A percentile compares a stretch with the other conserved stretches of the same genome.
Evolutionary conservation across 129 eudicot species (phyloP).

Genomic region (Escallonia rubra): DNA sequence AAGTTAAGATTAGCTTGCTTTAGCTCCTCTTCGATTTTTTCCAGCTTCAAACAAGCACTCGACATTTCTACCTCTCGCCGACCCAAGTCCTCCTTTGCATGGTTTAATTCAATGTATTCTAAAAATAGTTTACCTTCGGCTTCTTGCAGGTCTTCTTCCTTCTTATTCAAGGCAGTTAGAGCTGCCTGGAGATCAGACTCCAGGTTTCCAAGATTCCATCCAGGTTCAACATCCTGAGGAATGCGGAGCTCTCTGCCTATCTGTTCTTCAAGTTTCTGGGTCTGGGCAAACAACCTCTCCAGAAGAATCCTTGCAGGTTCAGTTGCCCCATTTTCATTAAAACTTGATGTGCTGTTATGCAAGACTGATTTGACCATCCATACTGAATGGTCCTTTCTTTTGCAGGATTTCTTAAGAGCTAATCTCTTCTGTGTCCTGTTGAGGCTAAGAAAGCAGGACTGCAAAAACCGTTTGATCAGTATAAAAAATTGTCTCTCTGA

Average conservation of each 20-base stretch:
- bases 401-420: constrained; percentile 12
- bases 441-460: constrained; percentile 42
- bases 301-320: constrained; percentile 81
- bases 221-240: constrained; percentile 47
- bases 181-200: constrained; percentile 82
- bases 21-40: constrained; percentile 72
- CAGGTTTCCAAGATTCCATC: constrained; percentile 44
- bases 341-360: constrained; percentile 43
- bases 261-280: constrained; percentile 75
- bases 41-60: constrained; percentile 46
- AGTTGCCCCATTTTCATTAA: constrained; percentile 43
- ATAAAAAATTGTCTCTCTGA: too few species aligned
- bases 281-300: constrained; percentile 63
- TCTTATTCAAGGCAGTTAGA: constrained; percentile 53
- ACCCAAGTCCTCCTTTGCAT: constrained; percentile 55
- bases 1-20: constrained; percentile 59
- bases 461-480: constrained; percentile 18
- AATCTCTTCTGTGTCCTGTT: constrained; percentile 27
- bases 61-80: constrained; percentile 44
- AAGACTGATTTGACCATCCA: constrained; percentile 56
- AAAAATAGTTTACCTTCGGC: constrained; percentile 48
- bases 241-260: constrained; percentile 46
- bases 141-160: constrained; percentile 65
- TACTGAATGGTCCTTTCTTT: constrained; percentile 22
- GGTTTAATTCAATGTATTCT: constrained; percentile 48